Base-by-base conservation (phyloP, 2,329 filamentous ascomycete genomes). In the Aspergillus caelatus region DNA sequence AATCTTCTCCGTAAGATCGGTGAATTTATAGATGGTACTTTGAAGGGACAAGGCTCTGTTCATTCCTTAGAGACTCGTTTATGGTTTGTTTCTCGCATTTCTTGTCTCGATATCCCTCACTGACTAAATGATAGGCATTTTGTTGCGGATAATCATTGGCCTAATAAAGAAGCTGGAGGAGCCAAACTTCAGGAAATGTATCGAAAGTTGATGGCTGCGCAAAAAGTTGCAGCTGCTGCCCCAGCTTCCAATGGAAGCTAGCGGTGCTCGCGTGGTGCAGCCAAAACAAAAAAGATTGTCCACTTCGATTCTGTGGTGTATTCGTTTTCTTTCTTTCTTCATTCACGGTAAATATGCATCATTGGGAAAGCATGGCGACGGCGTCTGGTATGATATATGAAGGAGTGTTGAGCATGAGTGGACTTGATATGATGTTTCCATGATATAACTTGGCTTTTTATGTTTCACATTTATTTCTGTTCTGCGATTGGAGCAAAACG, bases 111-210 rank as follows among this genome's bases (percentile, higher is more conserved):
- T 16, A 26, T 19, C 12, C 10, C 23, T 19, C 16, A 36, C 72
- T 78, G 65, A 80, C 67, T 23, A 62, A 19, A 50, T 60, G 45
- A 52, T 39, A 82, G 80, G 81, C 77, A 79, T 60, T 80, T 80
- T 65, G 80, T 81, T 55, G 77, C 78, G 21, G 69, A 74, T 23
- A 77, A 78, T 28, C 81, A 82, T 65, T 83, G 81, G 80, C 79
- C 80, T 19, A 81, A 82, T 68, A 80, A 80, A 67, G 79, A 80
- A 8, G 74, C 72, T 36, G 74, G 71, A 61, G 76, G 76, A 32
- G 60, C 69, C 21, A 75, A 78, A 65, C 71, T 79, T 28, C 75
- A 75, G 61, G 68, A 72, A 57, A 78, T 79, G 75, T 79, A 77
- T 64, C 68, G 76, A 55, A 78, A 76, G 67, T 71, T 79, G 30